Percentiles rank a stretch among this genome's conserved stretches.
These are phyloP conservation scores for Zygosaccharomyces siamensis DNA, from an alignment of 805 yeast species.

Conservation along the genomic window DNA sequence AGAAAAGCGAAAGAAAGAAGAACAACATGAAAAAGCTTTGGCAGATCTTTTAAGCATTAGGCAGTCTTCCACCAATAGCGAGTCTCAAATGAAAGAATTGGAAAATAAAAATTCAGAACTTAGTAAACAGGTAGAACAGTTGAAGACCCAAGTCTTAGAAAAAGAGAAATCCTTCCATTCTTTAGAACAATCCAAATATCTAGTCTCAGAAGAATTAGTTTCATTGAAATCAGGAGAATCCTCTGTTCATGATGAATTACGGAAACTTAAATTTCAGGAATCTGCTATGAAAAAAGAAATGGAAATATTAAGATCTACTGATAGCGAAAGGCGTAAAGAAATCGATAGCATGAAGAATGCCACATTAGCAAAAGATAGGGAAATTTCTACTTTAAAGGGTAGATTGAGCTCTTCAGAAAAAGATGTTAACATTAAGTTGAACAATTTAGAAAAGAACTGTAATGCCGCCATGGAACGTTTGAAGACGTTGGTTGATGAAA, in stretches of 20 bases:
- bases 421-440: conserved; percentile 36
- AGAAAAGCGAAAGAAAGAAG: conserved; percentile 26
- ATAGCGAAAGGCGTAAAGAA: conserved; percentile 19
- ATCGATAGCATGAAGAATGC: conserved; percentile 11
- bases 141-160: conserved; percentile 50
- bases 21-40: conserved; percentile 18
- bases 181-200: conserved; percentile 29
- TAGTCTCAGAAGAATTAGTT: background rate
- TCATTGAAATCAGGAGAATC: conserved; percentile 7
- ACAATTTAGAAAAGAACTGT: conserved; percentile 33
- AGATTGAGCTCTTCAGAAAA: conserved; percentile 32
- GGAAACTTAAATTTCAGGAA: conserved; percentile 30
- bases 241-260: conserved; percentile 7
- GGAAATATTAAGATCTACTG: conserved; percentile 8
- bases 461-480: conserved; percentile 37
- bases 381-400: conserved; percentile 32
- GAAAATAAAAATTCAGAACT: conserved; percentile 45
- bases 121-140: conserved; percentile 50
- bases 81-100: conserved; percentile 43
- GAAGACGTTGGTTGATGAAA: conserved; percentile 41
- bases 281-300: conserved; percentile 28
- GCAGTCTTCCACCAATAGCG: conserved; percentile 37
- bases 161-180: conserved; percentile 40
- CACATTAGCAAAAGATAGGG: conserved; percentile 31
- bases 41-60: conserved; percentile 23